These are phyloP conservation scores for Cyclospora cayetanensis DNA, from an alignment of 169 alveolate species.

Conservation along the genomic window DNA sequence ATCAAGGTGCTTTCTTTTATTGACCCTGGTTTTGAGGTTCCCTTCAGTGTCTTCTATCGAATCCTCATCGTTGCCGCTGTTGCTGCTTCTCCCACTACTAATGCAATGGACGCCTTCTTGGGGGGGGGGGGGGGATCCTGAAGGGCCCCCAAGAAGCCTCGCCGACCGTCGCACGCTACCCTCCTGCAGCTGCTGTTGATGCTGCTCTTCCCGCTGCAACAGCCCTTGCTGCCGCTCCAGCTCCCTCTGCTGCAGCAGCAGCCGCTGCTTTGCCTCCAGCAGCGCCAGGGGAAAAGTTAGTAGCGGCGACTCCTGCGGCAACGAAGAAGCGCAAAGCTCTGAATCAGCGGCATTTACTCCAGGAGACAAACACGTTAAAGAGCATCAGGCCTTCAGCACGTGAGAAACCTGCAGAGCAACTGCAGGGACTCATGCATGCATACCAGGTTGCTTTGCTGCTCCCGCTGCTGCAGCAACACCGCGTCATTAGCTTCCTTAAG, in stretches of 20 bases:
- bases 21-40: too few species aligned
- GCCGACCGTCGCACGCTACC: conserved; percentile 13
- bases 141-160: background rate
- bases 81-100: conserved; percentile 34
- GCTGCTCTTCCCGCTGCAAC: conserved; percentile 50
- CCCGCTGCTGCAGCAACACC: conserved; percentile 41
- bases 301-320: conserved; percentile 24
- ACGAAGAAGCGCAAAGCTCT: background rate
- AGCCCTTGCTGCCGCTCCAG: conserved; percentile 35
- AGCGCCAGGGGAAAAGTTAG: conserved; percentile 24
- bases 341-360: too few species aligned
- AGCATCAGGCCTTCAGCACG: too few species aligned
- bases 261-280: conserved; percentile 46
- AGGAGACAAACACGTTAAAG: too few species aligned
- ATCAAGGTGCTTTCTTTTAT: too few species aligned
- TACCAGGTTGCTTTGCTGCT: conserved; percentile 20
- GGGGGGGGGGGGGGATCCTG: background rate
- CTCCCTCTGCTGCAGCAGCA: conserved; percentile 53
- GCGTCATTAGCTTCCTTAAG: conserved; percentile 43
- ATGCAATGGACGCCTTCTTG: background rate
- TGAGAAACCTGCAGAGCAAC: too few species aligned
- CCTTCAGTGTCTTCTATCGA: too few species aligned
- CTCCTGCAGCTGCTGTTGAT: conserved; percentile 24
- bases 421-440: background rate
- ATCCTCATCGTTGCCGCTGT: conserved; percentile 32